Percentiles rank a stretch among this genome's conserved stretches.
These are phyloP conservation scores for Ogataea pilisensis DNA, from an alignment of 805 yeast genomes.

Conservation along the genomic window DNA sequence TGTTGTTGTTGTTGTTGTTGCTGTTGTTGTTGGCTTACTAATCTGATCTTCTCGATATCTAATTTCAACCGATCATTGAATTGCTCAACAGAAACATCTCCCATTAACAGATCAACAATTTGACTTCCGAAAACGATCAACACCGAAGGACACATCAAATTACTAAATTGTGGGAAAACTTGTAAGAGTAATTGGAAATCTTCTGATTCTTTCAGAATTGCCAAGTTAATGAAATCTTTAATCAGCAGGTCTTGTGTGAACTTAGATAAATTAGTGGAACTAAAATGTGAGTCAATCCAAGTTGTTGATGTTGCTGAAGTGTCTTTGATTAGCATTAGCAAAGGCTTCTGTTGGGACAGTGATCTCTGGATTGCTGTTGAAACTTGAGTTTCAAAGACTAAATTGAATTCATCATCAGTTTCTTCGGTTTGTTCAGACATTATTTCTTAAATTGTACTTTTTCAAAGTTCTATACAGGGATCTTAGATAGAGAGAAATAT, in stretches of 20 bases:
- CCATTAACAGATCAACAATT: conserved; percentile 40
- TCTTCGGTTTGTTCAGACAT: neutral
- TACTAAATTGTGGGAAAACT: conserved; percentile 41
- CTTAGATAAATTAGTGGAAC: conserved; percentile 13
- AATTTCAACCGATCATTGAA: conserved; percentile 26
- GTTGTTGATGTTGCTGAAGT: conserved; percentile 19
- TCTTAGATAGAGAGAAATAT: too few relatives aligned
- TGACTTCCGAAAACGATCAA: conserved; percentile 48
- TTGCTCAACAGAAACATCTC: conserved; percentile 25
- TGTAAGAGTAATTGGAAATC: conserved; percentile 49
- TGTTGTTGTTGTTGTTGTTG: neutral
- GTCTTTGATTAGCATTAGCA: conserved; percentile 37
- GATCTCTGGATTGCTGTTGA: conserved; percentile 39
- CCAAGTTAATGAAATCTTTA: conserved; percentile 37
- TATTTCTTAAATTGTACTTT: too few relatives aligned
- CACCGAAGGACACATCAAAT: conserved; percentile 49
- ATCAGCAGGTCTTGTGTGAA: conserved; percentile 13
- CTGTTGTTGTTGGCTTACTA: neutral
- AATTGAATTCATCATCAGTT: neutral
- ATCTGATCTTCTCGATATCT: conserved; percentile 1
- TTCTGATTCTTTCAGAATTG: conserved; percentile 35
- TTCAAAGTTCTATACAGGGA: too few relatives aligned
- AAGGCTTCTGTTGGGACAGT: conserved; percentile 30
- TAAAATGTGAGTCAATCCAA: conserved; percentile 22
- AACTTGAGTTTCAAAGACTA: conserved; percentile 19